Conservation (phyloP, 2,329 filamentous ascomycete species). For the Fusarium sp. region DNA sequence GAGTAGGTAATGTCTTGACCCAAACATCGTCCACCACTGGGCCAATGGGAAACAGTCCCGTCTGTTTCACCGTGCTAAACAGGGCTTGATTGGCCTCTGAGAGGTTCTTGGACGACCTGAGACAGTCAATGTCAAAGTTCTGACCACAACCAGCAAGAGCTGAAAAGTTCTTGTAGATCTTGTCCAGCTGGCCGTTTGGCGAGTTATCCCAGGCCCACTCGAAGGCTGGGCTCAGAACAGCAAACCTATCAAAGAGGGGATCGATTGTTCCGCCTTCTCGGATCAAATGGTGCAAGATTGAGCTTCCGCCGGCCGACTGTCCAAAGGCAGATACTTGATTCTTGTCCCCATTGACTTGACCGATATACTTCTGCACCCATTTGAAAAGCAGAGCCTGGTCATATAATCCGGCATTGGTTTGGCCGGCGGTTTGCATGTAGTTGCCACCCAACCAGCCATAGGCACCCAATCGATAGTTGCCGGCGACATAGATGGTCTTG, state of each 20-base stretch:
- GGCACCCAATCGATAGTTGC: not conserved
- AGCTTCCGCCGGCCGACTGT: not conserved
- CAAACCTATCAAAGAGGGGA: not conserved
- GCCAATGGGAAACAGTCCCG: conserved; percentile 30
- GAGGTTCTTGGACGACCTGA: not conserved
- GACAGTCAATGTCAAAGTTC: conserved; percentile 20
- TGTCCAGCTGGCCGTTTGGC: conserved; percentile 16
- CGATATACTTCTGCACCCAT: not conserved
- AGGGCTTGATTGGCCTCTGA: conserved; percentile 15
- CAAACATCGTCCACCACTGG: conserved; percentile 26
- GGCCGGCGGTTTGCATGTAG: not conserved
- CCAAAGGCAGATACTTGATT: not conserved
- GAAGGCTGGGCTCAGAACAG: conserved; percentile 21
- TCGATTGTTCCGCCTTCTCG: not conserved
- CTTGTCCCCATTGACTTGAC: not conserved
- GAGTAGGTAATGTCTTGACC: conserved; percentile 16
- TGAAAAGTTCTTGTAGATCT: conserved; percentile 17
- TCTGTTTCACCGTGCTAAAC: conserved; percentile 12
- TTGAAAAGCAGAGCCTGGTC: not conserved
- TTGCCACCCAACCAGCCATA: not conserved
- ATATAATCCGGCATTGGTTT: not conserved
- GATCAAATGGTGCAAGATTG: not conserved
- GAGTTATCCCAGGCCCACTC: conserved; percentile 33
- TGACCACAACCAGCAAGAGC: not conserved
- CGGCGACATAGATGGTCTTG: not conserved